These are phyloP conservation scores for Cryptococcus jaspeensis DNA, from an alignment of 1,284 basidiomycete genomes.

Conservation along the genomic window DNA sequence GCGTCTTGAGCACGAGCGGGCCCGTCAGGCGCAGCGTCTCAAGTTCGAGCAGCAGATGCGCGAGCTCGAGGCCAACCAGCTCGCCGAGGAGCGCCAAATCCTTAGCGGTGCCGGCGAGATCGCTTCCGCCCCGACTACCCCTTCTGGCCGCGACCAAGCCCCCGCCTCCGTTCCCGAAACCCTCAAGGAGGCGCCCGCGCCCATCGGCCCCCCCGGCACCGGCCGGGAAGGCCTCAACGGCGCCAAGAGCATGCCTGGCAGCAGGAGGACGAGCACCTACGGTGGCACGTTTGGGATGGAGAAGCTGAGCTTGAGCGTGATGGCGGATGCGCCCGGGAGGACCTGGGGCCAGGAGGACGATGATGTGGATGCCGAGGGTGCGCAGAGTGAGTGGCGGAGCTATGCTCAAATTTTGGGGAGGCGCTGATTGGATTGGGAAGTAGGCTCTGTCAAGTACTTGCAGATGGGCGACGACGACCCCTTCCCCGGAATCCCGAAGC, in stretches of 20 bases:
- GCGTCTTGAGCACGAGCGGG: conserved; percentile 82
- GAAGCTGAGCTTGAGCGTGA: conserved; percentile 50
- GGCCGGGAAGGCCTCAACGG: conserved; percentile 40
- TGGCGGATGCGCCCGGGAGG: conserved; percentile 30
- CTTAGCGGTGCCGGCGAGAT: conserved; percentile 53
- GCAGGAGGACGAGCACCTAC: conserved; percentile 47
- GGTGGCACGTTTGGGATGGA: conserved; percentile 50
- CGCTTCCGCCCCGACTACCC: conserved; percentile 44
- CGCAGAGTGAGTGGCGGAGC: conserved; percentile 39
- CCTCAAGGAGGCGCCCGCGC: conserved; percentile 20
- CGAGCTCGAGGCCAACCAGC: conserved; percentile 84
- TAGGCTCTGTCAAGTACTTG: conserved; percentile 86
- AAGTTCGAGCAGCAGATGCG: conserved; percentile 93
- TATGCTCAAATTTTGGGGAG: neutral
- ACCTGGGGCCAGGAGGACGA: conserved; percentile 43
- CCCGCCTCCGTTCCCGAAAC: conserved; percentile 14
- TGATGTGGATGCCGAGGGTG: conserved; percentile 48
- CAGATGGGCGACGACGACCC: conserved; percentile 91
- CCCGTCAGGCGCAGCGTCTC: conserved; percentile 77
- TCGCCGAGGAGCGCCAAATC: conserved; percentile 62
- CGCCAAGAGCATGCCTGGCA: conserved; percentile 52
- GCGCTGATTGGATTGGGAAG: neutral
- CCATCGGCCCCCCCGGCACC: conserved; percentile 29
- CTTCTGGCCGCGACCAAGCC: conserved; percentile 22
- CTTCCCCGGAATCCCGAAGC: conserved; percentile 58